A percentile compares a stretch with the other conserved stretches of the same genome.
Evolutionary conservation across 169 alveolate species (phyloP).

Genomic region (Eimeria acervulina): DNA sequence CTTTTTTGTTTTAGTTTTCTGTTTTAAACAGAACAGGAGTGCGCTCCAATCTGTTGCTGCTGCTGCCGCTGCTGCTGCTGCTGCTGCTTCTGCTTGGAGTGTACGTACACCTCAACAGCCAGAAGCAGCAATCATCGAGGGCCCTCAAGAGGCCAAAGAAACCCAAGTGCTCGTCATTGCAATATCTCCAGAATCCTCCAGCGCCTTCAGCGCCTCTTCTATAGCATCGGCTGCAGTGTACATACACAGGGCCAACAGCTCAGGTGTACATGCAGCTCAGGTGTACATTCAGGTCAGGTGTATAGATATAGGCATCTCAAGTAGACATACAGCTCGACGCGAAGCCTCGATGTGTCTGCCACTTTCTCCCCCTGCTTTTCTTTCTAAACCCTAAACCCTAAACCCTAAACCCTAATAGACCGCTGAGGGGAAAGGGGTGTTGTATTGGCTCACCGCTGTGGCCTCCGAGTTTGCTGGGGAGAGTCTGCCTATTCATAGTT

Average conservation of each 20-base stretch:
- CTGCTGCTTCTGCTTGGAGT: too few relatives aligned
- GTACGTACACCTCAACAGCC: too few relatives aligned
- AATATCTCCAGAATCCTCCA: conserved; percentile 36
- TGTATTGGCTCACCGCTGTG: background rate
- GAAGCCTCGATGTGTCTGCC: background rate
- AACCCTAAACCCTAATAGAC: background rate
- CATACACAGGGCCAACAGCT: background rate
- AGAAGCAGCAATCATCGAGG: background rate
- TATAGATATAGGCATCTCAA: background rate
- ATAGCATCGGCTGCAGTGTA: conserved; percentile 19
- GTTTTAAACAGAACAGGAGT: too few relatives aligned
- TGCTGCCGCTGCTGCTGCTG: too few relatives aligned
- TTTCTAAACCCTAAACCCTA: background rate
- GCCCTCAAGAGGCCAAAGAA: background rate
- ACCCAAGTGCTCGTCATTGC: conserved; percentile 29
- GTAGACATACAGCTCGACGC: background rate
- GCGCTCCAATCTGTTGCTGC: too few relatives aligned
- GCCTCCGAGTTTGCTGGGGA: background rate
- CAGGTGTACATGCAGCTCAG: too few relatives aligned
- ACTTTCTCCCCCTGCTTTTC: too few relatives aligned
- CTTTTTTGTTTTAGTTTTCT: too few relatives aligned
- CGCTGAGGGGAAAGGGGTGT: too few relatives aligned
- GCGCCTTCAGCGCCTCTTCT: conserved; percentile 27
- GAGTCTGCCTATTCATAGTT: background rate
- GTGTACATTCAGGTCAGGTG: background rate